Base-by-base conservation (phyloP, 1,284 basidiomycete genomes). In the Microbotryomycetes sp. region DNA sequence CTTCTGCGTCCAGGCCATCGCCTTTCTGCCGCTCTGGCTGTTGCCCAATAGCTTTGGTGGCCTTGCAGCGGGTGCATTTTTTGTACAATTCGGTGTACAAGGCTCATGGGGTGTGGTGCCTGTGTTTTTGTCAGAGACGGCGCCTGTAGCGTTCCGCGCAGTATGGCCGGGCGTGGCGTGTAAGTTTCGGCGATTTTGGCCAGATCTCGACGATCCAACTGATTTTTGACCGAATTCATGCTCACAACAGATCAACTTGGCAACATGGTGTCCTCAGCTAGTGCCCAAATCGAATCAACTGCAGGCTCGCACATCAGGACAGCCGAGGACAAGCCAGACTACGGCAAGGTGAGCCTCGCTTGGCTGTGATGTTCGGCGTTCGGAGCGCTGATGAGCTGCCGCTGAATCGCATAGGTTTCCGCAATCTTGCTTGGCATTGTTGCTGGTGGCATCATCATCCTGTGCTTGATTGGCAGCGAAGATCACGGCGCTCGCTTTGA, bases 261-360 rank as follows among this genome's bases (percentile, higher is more conserved):
- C 60, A 78, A 76, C 70, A 94, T 94, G 87, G 84, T 93, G 7
- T 90, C 88, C 0, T 84, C 86, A 0, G 89, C 90, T 0, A 87
- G 89, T 4, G 84, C 90, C 0, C 91, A 96, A 74, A 94, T 97
- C 70, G 92, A 97, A 81, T 85, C 92, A 2, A 84, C 84, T 79
- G 79, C 79, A 1, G 81, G 81, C 3, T 73, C 77, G 22, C 57
- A 65, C 6, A 67, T 78, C 63, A 72, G 70, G 32, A 71, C 73
- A 0, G 82, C 80, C 5, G 71, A 76, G 28, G 71, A 74, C 53
- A 84, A 87, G 3, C 83, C 88, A 0, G 86, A 94, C 74, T 96
- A 93, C 73, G 92, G 88, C 3, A 86, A 79, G 6, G 86, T 80
- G 14, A 59, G 57, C 15, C 48, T 53, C n/a, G n/a, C n/a, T n/a